A percentile compares a stretch with the other conserved stretches of the same genome.
Conservation (phyloP, 1,284 basidiomycete genomes). For the Papiliotrema laurentii region DNA sequence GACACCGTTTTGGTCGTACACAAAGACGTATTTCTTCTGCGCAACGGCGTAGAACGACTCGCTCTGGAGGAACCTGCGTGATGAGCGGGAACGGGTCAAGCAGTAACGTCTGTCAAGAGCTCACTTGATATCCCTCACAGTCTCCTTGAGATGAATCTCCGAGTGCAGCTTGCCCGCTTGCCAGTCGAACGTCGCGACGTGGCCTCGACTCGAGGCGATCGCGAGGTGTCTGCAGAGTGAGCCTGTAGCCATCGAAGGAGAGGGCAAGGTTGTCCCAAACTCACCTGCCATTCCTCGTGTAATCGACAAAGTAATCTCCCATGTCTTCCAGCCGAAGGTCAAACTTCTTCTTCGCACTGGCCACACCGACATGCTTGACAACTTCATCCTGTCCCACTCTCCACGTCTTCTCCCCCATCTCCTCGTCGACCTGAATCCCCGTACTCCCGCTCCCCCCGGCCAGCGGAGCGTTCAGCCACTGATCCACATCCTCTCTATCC, state of each 20-base stretch:
- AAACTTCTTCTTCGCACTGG: slow-evolving; percentile 67
- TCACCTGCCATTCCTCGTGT: slow-evolving; percentile 85
- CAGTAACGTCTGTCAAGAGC: slow-evolving; percentile 10
- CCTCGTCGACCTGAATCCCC: slow-evolving; percentile 46
- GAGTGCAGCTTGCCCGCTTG: slow-evolving; percentile 79
- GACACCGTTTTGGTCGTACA: slow-evolving; percentile 91
- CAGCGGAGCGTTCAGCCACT: slow-evolving; percentile 40
- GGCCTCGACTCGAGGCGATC: slow-evolving; percentile 74
- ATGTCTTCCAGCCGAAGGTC: slow-evolving; percentile 69
- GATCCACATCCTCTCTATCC: slow-evolving; percentile 44
- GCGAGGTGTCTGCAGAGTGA: slow-evolving; percentile 64
- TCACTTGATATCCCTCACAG: slow-evolving; percentile 82
- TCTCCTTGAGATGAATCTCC: slow-evolving; percentile 82
- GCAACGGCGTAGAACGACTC: slow-evolving; percentile 91
- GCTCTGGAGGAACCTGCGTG: slow-evolving; percentile 77
- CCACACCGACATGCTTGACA: slow-evolving; percentile 61
- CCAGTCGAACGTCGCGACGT: slow-evolving; percentile 96
- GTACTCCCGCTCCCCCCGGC: slow-evolving; percentile 34
- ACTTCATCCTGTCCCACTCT: slow-evolving; percentile 79
- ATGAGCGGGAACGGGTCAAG: neutral
- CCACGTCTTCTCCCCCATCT: slow-evolving; percentile 72
- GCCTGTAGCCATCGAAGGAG: slow-evolving; percentile 3
- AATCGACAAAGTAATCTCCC: slow-evolving; percentile 72
- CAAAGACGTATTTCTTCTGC: slow-evolving; percentile 93
- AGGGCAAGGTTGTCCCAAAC: slow-evolving; percentile 29